A percentile compares a stretch with the other conserved stretches of the same genome.
Evolutionary conservation across 176 grass and related monocot genomes (phyloP).

Genomic region (Poa pratensis): DNA sequence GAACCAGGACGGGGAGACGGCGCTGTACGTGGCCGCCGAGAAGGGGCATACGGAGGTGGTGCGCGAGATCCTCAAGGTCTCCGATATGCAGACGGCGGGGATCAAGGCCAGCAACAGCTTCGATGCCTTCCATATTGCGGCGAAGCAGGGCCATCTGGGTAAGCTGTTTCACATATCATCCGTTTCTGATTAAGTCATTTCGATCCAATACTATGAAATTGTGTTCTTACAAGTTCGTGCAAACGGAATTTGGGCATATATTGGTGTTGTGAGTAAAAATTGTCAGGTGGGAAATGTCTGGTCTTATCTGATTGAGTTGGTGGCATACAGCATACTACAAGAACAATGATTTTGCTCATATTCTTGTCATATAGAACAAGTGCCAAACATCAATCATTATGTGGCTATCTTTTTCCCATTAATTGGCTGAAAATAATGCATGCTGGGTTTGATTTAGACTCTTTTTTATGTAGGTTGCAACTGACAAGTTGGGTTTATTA

Average conservation of each 20-base stretch:
- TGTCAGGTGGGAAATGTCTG: neutral
- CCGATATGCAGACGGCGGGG: slow-evolving; percentile 66
- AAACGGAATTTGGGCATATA: slow-evolving; percentile 13
- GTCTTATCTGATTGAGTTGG: slow-evolving; percentile 30
- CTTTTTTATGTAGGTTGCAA: slow-evolving; percentile 7
- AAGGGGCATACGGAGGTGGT: slow-evolving; percentile 74
- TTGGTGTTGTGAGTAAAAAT: neutral
- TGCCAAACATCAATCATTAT: neutral
- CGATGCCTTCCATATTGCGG: slow-evolving; percentile 87
- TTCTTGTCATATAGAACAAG: slow-evolving; percentile 1
- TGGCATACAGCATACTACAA: neutral
- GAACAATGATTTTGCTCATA: neutral
- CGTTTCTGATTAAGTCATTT: slow-evolving; percentile 17
- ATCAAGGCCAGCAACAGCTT: slow-evolving; percentile 84
- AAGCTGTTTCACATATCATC: slow-evolving; percentile 14
- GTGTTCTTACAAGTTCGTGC: slow-evolving; percentile 31
- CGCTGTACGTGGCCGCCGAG: slow-evolving; percentile 82
- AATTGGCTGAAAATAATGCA: neutral
- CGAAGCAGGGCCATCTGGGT: slow-evolving; percentile 91
- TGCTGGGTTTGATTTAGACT: slow-evolving; percentile 9
- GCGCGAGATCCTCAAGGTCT: slow-evolving; percentile 73
- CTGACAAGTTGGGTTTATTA: neutral
- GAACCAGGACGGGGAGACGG: slow-evolving; percentile 88
- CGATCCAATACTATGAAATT: slow-evolving; percentile 21
- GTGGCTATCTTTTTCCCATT: neutral